Base-by-base conservation (phyloP, 1,284 basidiomycete species). In the Trametes versicolor region DNA sequence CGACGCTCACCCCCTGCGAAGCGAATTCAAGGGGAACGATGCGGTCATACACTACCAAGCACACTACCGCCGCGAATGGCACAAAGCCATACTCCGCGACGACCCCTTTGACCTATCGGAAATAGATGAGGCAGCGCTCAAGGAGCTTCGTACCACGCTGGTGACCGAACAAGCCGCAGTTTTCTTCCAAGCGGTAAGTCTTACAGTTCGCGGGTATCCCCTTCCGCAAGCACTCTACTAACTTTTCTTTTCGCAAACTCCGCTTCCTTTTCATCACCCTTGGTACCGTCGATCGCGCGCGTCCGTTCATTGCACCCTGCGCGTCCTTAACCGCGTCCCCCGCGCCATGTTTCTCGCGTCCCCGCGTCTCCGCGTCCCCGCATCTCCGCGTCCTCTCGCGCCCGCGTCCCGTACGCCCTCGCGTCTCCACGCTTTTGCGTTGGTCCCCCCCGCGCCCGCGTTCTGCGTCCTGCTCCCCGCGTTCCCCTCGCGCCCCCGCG, bases 31-130 rank as follows among this genome's bases (percentile, higher is more conserved):
- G 0, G 55, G 55, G 6, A 57, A 32, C n/a, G 45, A 47, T 2
- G 32, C n/a, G 0, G 29, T 57, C 29, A 29, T 57, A 1, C 55
- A 29, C 7, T 57, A 57, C 45, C 55, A 57, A 15, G 55, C 55
- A 0, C 27, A 37, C 5, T 57, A 36, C 19, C 41, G 55, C 23
- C 43, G 45, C 29, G 19, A 48, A 29, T 57, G 55, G 55, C 55
- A 57, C 43, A 13, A 27, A 6, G 19, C 43, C 10, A 12, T 45
- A 17, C 32, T 34, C 17, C 32, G 15, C 4, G 12, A 23, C 17
- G 29, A 29, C n/a, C 27, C 55, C 15, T 57, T 57, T 39, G 45
- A 57, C 37, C 43, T 57, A 15, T 17, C 55, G n/a, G 21, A 17
- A 4, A 57, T 57, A 29, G 43, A 47, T 19, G 29, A 34, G 19